Evolutionary conservation across 2,329 filamentous ascomycete genomes (phyloP).

Genomic region (Pezizomycotina sp.): DNA sequence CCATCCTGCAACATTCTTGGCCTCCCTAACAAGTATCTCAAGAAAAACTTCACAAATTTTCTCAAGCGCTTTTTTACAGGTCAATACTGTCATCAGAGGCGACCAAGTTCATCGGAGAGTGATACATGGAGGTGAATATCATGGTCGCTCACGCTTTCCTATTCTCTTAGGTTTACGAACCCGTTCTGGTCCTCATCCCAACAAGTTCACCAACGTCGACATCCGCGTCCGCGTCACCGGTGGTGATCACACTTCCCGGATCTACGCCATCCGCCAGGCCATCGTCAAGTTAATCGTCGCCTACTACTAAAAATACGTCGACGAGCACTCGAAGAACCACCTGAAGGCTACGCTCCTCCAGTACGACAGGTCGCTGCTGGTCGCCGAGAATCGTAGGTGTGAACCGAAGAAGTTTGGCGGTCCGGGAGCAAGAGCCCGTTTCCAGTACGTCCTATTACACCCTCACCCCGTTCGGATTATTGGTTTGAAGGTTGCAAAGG

Average conservation of each 20-base stretch:
- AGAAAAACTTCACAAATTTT: no score
- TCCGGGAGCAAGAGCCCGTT: constrained; percentile 86
- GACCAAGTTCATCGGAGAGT: no score
- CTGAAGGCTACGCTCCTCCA: constrained; percentile 92
- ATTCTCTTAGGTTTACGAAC: constrained; percentile 92
- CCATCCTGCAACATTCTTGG: no score
- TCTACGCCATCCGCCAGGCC: constrained; percentile 97
- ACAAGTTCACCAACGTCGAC: constrained; percentile 94
- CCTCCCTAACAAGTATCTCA: no score
- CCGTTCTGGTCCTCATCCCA: constrained; percentile 88
- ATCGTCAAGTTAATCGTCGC: constrained; percentile 94
- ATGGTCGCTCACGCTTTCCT: no score
- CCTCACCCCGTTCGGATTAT: no score
- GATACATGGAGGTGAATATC: no score
- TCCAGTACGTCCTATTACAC: constrained; percentile 77
- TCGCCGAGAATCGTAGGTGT: constrained; percentile 96
- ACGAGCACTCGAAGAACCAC: constrained; percentile 99
- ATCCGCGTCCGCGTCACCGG: constrained; percentile 92
- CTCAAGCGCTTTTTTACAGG: no score
- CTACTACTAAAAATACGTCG: constrained; percentile 99
- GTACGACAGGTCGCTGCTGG: constrained; percentile 93
- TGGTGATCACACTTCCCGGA: constrained; percentile 93
- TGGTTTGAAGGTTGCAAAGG: no score
- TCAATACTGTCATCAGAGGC: no score
- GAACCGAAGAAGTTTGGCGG: constrained; percentile 98